These are phyloP conservation scores for Cicer chorassanicum DNA, from an alignment of 306 rosid genomes.

Conservation along the genomic window DNA sequence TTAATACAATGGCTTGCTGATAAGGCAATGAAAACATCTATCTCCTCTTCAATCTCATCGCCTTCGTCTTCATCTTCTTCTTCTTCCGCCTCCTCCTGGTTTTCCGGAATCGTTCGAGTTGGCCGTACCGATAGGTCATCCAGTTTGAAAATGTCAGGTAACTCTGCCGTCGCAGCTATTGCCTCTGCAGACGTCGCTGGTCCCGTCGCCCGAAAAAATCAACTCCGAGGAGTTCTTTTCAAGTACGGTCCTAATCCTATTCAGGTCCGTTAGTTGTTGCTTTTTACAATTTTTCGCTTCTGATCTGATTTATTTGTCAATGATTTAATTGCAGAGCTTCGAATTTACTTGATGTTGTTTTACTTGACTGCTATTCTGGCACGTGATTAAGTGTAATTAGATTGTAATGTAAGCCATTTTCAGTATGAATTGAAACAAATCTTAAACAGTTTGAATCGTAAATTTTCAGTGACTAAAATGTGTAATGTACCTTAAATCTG, in stretches of 20 bases:
- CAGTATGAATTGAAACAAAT: not conserved
- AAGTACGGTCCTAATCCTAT: conserved; percentile 93
- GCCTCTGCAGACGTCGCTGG: conserved; percentile 49
- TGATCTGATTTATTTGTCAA: conserved; percentile 25
- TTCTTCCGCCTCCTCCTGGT: conserved; percentile 73
- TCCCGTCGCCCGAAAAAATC: conserved; percentile 74
- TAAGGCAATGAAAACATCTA: conserved; percentile 66
- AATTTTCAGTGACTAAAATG: not conserved
- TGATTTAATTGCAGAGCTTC: conserved; percentile 9
- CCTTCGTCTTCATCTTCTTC: conserved; percentile 54
- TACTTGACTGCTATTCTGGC: not conserved
- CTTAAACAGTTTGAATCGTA: conserved; percentile 8
- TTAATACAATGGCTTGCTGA: not conserved
- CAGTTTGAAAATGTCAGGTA: conserved; percentile 53
- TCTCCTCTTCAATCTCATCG: conserved; percentile 49
- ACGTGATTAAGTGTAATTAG: not conserved
- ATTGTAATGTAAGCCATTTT: not conserved
- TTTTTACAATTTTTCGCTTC: not conserved
- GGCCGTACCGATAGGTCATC: conserved; percentile 65
- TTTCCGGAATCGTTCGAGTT: conserved; percentile 79
- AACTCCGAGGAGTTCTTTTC: conserved; percentile 81
- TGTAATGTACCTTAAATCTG: not conserved
- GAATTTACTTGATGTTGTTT: not conserved
- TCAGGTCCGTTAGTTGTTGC: conserved; percentile 63
- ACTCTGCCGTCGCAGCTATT: conserved; percentile 36